These are phyloP conservation scores for Tinospora cordifolia DNA, from an alignment of 164 flowering plant genomes.

Conservation along the genomic window DNA sequence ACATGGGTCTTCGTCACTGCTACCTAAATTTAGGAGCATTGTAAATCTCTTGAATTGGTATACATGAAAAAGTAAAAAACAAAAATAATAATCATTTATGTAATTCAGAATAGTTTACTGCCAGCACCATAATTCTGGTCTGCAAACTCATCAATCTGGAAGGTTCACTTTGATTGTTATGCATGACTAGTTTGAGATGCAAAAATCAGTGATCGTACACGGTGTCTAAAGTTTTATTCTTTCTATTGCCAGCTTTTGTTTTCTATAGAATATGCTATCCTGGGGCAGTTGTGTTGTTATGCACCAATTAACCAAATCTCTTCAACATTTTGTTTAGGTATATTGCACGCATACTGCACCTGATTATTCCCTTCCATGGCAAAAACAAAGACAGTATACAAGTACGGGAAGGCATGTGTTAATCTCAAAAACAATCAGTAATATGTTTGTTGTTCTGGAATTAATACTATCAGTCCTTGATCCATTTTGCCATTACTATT, in stretches of 20 bases:
- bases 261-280: background rate
- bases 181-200: background rate
- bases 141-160: background rate
- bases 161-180: background rate
- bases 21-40: background rate
- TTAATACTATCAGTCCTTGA: background rate
- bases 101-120: background rate
- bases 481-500: background rate
- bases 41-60: background rate
- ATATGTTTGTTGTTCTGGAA: slow-evolving; percentile 1
- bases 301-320: background rate
- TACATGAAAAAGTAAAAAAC: background rate
- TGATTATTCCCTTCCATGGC: slow-evolving; percentile 98
- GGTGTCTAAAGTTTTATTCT: background rate
- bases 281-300: background rate
- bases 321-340: slow-evolving; percentile 42
- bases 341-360: slow-evolving; percentile 95
- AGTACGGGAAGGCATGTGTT: slow-evolving; percentile 86
- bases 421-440: slow-evolving; percentile 12
- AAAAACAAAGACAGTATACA: slow-evolving; percentile 87
- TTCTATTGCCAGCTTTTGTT: background rate
- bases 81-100: background rate
- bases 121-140: background rate
- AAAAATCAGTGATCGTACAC: background rate
- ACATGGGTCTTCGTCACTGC: background rate